phyloP scores from a whole-genome alignment of 257 asterid species.

The Thymus mandschuricus region DNA sequence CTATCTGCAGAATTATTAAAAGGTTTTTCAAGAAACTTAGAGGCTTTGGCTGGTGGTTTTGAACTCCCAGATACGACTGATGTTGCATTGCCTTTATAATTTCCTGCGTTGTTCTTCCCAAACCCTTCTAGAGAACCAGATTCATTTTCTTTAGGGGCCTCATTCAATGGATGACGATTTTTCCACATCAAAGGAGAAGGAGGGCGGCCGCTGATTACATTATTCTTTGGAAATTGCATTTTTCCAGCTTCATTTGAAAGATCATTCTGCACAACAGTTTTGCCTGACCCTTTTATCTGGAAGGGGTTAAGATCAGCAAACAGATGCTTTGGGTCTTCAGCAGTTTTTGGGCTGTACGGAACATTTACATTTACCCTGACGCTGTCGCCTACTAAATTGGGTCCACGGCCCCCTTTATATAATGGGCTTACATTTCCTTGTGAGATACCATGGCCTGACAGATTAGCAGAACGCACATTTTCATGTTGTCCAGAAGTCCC shows the following conservation, averaged over 20 bases:
- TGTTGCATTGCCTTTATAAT: slow-evolving; percentile 44
- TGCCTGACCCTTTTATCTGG: slow-evolving; percentile 79
- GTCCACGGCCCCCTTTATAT: slow-evolving; percentile 78
- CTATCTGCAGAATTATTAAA: slow-evolving; percentile 40
- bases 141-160: slow-evolving; percentile 56
- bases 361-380: slow-evolving; percentile 69
- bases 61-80: slow-evolving; percentile 60
- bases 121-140: slow-evolving; percentile 46
- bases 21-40: slow-evolving; percentile 44
- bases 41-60: slow-evolving; percentile 40
- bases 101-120: slow-evolving; percentile 49
- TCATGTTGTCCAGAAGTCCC: slow-evolving; percentile 65
- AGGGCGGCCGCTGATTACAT: slow-evolving; percentile 51
- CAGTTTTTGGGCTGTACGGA: slow-evolving; percentile 62
- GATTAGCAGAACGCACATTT: slow-evolving; percentile 48
- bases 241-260: slow-evolving; percentile 58
- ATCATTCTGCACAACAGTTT: slow-evolving; percentile 51
- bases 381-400: slow-evolving; percentile 67
- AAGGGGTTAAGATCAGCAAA: slow-evolving; percentile 98
- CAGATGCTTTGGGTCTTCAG: slow-evolving; percentile 80
- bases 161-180: slow-evolving; percentile 65
- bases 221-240: slow-evolving; percentile 56
- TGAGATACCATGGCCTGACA: slow-evolving; percentile 56
- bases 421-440: slow-evolving; percentile 63
- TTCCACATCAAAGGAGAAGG: slow-evolving; percentile 79